Evolutionary conservation across 345 rosid genomes (phyloP), one percentile per base, ranked within the genome.

Genomic region (Corchorus capsularis): DNA sequence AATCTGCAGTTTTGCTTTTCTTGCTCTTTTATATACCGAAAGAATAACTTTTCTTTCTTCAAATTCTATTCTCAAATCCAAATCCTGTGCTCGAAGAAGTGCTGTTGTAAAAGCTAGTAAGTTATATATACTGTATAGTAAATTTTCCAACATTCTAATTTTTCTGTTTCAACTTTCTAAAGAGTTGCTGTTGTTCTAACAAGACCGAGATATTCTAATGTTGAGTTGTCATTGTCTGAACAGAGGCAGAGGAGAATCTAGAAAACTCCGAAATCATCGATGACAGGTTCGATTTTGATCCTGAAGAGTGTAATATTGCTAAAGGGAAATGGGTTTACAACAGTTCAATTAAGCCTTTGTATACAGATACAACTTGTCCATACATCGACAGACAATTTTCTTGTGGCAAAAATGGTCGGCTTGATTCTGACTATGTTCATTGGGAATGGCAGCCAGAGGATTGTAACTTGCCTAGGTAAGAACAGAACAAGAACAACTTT

Each of bases 361-460:
- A 95, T 81, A 79, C 96, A 11, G 99, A 95, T 67, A 79, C 75
- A 70, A 87, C 90, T 71, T 95, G 99, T 81, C 97, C 93, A 0
- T 95, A 95, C 79, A 78, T 95, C 4, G 99, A 95, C 43, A 77
- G 79, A 56, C 99, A 93, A 78, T 84, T 95, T 75, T 76, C 94
- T 57, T 95, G 98, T 55, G 85, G 83, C 62, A 85, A 90, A 79
- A 93, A 95, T 37, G 98, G 93, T 10, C 79, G 88, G 49, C 84
- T 37, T 50, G 94, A 95, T 69, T 84, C 90, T 0, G 88, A 89
- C 76, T 95, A 93, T 77, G 93, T 75, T 15, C 87, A 84, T 49
- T 95, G 98, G 99, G 93, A 88, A 74, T 95, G 99, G 99, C 98
- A 87, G 78, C 98, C 97, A 2, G 96, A 92, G 45, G 99, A 95